Percentiles rank a stretch among this genome's conserved stretches.
These are phyloP conservation scores for Xylariales sp. DNA, from an alignment of 2,329 filamentous ascomycete species.

Conservation along the genomic window DNA sequence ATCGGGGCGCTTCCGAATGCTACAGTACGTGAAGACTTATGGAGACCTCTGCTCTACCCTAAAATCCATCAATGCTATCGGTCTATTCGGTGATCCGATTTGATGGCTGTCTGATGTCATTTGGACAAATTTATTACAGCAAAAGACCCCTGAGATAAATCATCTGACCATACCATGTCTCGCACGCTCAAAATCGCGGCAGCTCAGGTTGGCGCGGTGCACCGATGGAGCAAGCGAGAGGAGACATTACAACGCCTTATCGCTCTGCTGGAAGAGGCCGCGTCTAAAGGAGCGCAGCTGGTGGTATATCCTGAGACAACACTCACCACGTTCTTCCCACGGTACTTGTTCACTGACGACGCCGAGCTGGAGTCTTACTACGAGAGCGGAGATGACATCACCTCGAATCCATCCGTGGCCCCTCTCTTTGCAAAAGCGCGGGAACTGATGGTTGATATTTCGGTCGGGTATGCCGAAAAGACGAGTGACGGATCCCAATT, in stretches of 20 bases:
- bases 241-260: slow-evolving; percentile 43
- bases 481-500: slow-evolving; percentile 38
- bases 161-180: no score
- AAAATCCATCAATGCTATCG: no score
- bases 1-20: no score
- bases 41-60: no score
- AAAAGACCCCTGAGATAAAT: no score
- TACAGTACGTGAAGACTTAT: no score
- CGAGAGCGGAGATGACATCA: slow-evolving; percentile 36
- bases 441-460: slow-evolving; percentile 44
- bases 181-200: slow-evolving; percentile 50
- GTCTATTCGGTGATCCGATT: no score
- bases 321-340: slow-evolving; percentile 53
- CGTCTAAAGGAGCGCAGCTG: slow-evolving; percentile 37
- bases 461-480: slow-evolving; percentile 47
- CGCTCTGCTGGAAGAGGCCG: slow-evolving; percentile 40
- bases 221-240: slow-evolving; percentile 33
- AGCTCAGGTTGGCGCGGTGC: slow-evolving; percentile 49
- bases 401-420: slow-evolving; percentile 36
- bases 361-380: slow-evolving; percentile 44
- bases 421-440: slow-evolving; percentile 44
- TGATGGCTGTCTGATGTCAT: no score
- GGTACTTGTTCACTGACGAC: slow-evolving; percentile 40
- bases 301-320: slow-evolving; percentile 50
- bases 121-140: no score